phyloP scores from a whole-genome alignment of 768 basidiomycete species.

The Mycena olivaceomarginata region DNA sequence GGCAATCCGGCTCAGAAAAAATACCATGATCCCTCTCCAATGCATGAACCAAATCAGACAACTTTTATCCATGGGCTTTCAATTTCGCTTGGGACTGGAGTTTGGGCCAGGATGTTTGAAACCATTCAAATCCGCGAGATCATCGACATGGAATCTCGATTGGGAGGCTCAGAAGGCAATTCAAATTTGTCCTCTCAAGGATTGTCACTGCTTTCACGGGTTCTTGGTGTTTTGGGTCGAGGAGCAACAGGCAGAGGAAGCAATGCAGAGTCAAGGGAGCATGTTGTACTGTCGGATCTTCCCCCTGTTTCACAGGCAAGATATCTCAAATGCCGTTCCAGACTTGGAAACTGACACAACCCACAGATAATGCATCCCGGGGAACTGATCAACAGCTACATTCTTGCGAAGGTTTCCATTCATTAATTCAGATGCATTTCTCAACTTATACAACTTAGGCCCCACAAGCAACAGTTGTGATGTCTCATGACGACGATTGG shows the following conservation, averaged over 20 bases:
- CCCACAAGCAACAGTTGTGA: too few species aligned
- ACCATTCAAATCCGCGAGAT: background rate
- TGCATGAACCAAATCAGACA: background rate
- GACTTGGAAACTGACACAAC: background rate
- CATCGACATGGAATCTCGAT: background rate
- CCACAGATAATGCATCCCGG: background rate
- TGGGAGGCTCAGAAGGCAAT: background rate
- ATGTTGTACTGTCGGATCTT: background rate
- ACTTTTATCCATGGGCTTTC: background rate
- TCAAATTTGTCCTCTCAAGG: background rate
- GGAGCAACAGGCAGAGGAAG: background rate
- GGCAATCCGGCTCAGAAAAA: conserved; percentile 4
- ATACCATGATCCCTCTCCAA: background rate
- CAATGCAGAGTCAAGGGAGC: background rate
- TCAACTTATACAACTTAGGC: too few species aligned
- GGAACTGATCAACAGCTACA: too few species aligned
- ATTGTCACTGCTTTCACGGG: background rate
- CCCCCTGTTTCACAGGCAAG: background rate
- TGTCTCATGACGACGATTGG: too few species aligned
- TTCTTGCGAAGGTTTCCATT: too few species aligned
- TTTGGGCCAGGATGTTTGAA: background rate
- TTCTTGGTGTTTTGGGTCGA: background rate
- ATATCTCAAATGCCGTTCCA: background rate
- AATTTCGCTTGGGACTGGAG: background rate
- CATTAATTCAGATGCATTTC: too few species aligned